A percentile compares a stretch with the other conserved stretches of the same genome.
Evolutionary conservation across 495 filamentous ascomycete species (phyloP).

Genomic region (Neurospora tetrasperma): DNA sequence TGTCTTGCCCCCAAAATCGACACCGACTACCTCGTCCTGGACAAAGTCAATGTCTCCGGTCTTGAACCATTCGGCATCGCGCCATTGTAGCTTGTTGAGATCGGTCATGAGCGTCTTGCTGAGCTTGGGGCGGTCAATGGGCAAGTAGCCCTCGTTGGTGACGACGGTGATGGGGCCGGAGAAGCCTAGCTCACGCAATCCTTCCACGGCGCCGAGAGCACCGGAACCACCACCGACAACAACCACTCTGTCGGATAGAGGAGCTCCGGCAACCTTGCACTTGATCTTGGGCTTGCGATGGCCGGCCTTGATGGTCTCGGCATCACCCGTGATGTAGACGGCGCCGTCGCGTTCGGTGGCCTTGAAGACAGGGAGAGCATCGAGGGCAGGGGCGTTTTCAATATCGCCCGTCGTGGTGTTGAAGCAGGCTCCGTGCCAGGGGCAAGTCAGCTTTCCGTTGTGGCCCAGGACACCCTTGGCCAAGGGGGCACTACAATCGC

Average conservation of each 20-base stretch:
- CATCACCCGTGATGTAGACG: constrained; percentile 75
- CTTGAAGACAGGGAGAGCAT: constrained; percentile 71
- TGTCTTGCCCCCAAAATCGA: constrained; percentile 66
- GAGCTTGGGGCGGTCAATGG: constrained; percentile 90
- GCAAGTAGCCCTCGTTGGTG: constrained; percentile 69
- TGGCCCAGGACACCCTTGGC: constrained; percentile 71
- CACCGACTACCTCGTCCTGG: constrained; percentile 57
- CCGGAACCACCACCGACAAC: constrained; percentile 88
- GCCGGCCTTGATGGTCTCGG: constrained; percentile 66
- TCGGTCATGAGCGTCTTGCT: constrained; percentile 92
- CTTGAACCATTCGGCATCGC: constrained; percentile 67
- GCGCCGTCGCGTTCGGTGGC: constrained; percentile 66
- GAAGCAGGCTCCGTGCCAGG: constrained; percentile 97
- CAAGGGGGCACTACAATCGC: constrained; percentile 50
- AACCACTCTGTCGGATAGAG: constrained; percentile 59
- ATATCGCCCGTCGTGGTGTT: constrained; percentile 82
- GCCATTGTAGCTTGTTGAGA: constrained; percentile 60
- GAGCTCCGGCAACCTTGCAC: constrained; percentile 44
- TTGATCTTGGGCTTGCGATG: constrained; percentile 62
- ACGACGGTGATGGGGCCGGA: constrained; percentile 74
- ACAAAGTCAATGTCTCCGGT: constrained; percentile 62
- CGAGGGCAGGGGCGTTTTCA: constrained; percentile 85
- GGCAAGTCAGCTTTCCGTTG: constrained; percentile 78
- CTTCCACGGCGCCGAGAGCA: constrained; percentile 67
- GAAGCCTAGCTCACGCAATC: constrained; percentile 71